These are phyloP conservation scores for Echinosophora koreensis DNA, from an alignment of 306 rosid genomes.

Conservation along the genomic window DNA sequence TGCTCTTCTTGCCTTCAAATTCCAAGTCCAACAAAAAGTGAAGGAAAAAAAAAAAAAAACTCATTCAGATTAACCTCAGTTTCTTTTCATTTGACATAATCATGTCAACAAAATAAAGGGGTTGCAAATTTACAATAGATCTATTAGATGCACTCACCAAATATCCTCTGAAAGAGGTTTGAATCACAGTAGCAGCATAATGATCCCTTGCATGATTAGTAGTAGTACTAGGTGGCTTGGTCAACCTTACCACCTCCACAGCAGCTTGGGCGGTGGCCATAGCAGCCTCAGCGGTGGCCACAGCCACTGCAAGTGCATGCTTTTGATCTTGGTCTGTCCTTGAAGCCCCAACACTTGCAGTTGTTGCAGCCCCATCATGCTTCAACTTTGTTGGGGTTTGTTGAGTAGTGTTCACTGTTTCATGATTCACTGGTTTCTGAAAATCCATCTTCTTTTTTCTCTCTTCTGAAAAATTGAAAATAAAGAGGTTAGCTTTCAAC, in stretches of 20 bases:
- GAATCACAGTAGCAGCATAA: conserved; percentile 69
- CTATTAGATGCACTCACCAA: conserved; percentile 61
- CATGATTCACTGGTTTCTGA: conserved; percentile 71
- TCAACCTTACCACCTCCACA: conserved; percentile 69
- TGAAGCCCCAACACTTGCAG: conserved; percentile 31
- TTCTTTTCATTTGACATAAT: background rate
- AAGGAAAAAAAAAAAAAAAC: no score
- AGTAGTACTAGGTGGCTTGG: conserved; percentile 55
- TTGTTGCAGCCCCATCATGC: conserved; percentile 40
- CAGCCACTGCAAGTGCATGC: conserved; percentile 77
- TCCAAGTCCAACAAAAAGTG: no score
- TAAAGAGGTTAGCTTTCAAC: background rate
- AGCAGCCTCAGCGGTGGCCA: conserved; percentile 87
- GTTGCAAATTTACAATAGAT: conserved; percentile 21
- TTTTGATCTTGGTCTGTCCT: conserved; percentile 61
- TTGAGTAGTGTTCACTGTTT: conserved; percentile 47
- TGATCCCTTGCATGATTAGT: conserved; percentile 53
- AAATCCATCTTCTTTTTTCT: conserved; percentile 90
- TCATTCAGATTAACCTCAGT: background rate
- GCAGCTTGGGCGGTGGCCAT: conserved; percentile 85
- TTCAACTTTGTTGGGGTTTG: conserved; percentile 50
- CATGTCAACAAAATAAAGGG: background rate
- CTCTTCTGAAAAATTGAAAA: conserved; percentile 70
- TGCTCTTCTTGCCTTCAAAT: conserved; percentile 88
- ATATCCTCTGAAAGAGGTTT: conserved; percentile 94